Evolutionary conservation across 108 stramenopile species (phyloP), one percentile per base, ranked within the genome.

Genomic region (Cyclostephanos tholiformis): DNA sequence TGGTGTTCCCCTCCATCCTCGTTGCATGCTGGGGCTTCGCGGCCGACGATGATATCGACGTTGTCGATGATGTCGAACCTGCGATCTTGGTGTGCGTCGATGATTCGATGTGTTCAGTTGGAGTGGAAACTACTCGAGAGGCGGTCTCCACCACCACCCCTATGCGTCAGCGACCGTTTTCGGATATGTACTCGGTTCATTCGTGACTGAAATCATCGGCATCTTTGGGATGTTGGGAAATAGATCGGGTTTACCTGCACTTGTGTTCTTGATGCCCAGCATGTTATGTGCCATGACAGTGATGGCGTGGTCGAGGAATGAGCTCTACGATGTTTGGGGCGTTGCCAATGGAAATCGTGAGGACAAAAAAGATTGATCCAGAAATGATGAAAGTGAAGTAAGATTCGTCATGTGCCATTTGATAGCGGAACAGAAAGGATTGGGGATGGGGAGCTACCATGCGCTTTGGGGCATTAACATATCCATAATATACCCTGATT

Each of bases 1-100:
- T 84, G 23, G 83, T 87, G 11, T 87, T 87, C 55, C 86, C 86
- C n/a, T 72, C 83, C 3, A 61, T 77, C 20, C 77, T 87, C 20
- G 84, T 78, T 5, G 80, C 68, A 1, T n/a, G n/a, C n/a, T 82
- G 84, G 72, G 59, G 56, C 6, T 59, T 71, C 50, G 59, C 73
- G 59, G 82, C 71, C n/a, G n/a, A n/a, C n/a, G n/a, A n/a, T n/a
- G n/a, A n/a, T n/a, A n/a, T n/a, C n/a, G n/a, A n/a, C n/a, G n/a
- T n/a, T n/a, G n/a, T n/a, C n/a, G n/a, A n/a, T n/a, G n/a, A 13
- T 32, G 20, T 16, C 57, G 6, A 32, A 29, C 16, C 26, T 1
- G 10, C 26, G 32, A 32, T 4, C 3, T 4, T 32, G 32, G 32
- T 32, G 32, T 4, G 4, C 32, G 57, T 16, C 44, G 20, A 44